Evolutionary conservation across 495 filamentous ascomycete species (phyloP), one percentile per base, ranked within the genome.

Genomic region (Hypoxylon cercidicola): DNA sequence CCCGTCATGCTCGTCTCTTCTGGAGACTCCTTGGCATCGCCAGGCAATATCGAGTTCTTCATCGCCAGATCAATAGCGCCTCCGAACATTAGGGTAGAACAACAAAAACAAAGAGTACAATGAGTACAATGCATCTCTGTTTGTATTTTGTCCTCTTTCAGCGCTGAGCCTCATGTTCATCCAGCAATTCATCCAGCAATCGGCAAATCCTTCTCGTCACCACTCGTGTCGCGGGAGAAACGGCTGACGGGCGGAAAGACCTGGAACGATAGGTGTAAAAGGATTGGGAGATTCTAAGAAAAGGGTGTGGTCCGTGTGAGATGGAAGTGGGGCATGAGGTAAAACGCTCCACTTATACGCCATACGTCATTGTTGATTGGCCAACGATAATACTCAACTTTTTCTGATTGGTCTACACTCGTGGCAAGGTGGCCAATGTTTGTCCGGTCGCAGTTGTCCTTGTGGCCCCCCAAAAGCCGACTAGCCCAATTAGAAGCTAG

Each of bases 361-460:
- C 34, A 21, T 39, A 51, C 34, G 43, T 54, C 23, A 62, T 58
- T 1, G n/a, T 2, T 58, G 19, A 62, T 67, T 67, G 57, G 64
- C 15, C 47, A 21, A 44, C 7, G 53, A 37, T 32, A 37, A 61
- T 37, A 25, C 11, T 49, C 16, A 39, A 6, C 34, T 55, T 46
- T 39, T 11, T 32, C 19, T 60, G 52, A 68, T 68, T 68, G 65
- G 65, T 21, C 18, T 15, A 9, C 16, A 15, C 1, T 18, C 3
- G 0, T 30, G 32, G 30, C 20, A 43, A 51, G 40, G 32, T 49
- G 21, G 47, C 52, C 55, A 68, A 68, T 62, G 11, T 41, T 18
- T 48, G 20, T 62, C 21, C 54, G 37, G 59, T 45, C 60, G 65
- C 54, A 53, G 50, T n/a, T 51, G 55, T 60, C 60, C 60, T 68